Evolutionary conservation across 352 stramenopile genomes (phyloP).

Genomic region (Phytophthora multivora): DNA sequence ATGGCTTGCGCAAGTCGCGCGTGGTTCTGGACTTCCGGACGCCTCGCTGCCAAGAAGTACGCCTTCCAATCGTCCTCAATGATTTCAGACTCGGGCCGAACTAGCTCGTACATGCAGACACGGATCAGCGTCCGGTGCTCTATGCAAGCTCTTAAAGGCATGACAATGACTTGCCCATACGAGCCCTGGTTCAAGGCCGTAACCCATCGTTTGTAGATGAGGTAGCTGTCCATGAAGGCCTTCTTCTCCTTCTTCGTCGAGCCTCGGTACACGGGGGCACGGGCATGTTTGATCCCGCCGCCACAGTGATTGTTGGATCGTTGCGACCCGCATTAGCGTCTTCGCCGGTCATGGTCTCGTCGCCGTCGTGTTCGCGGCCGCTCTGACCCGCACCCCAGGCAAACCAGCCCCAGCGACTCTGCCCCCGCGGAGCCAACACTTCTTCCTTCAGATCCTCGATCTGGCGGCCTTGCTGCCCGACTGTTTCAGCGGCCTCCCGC

Average conservation of each 20-base stretch:
- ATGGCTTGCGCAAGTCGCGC: conserved; percentile 2
- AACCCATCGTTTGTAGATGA: neutral
- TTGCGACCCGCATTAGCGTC: neutral
- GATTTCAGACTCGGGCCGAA: conserved; percentile 2
- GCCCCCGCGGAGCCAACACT: neutral
- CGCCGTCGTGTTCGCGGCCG: neutral
- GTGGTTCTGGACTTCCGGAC: neutral
- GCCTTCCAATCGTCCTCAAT: conserved; percentile 9
- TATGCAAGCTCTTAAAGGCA: conserved; percentile 9
- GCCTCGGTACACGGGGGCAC: neutral
- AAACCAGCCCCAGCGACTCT: neutral
- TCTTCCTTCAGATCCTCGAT: no score
- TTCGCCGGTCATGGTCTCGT: neutral
- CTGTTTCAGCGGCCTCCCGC: no score
- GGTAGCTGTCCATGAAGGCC: neutral
- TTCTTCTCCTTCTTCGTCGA: conserved; percentile 34
- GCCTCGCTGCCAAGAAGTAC: conserved; percentile 7
- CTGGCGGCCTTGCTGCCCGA: no score
- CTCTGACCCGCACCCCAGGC: neutral
- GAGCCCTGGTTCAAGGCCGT: neutral
- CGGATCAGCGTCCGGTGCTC: conserved; percentile 15
- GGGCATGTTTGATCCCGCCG: neutral
- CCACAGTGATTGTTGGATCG: neutral
- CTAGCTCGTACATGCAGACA: conserved; percentile 12
- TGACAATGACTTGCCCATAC: neutral